phyloP scores from a whole-genome alignment of 306 rosid genomes.

The Datisca glomerata region DNA sequence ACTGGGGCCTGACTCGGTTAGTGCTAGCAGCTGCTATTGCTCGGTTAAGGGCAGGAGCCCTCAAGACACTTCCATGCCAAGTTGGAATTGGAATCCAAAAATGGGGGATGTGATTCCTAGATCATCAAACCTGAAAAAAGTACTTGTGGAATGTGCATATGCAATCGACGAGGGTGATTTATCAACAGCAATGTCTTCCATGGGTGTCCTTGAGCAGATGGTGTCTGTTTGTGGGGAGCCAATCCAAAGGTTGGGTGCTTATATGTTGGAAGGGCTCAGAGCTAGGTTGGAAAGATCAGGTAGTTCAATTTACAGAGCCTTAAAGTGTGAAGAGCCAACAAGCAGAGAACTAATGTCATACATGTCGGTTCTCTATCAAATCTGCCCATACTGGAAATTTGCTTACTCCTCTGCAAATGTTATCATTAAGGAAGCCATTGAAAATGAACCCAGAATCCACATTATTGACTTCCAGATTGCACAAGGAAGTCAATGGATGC shows the following conservation, averaged over 20 bases:
- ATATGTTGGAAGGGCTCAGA: constrained; percentile 88
- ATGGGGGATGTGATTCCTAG: constrained; percentile 34
- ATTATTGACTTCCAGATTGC: constrained; percentile 94
- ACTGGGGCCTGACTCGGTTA: constrained; percentile 61
- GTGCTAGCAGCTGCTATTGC: constrained; percentile 37
- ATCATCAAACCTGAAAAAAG: constrained; percentile 33
- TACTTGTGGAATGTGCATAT: constrained; percentile 47
- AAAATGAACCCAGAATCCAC: constrained; percentile 56
- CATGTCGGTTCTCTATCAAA: constrained; percentile 52
- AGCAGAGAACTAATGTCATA: constrained; percentile 59
- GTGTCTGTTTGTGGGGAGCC: constrained; percentile 83
- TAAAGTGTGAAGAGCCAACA: constrained; percentile 69
- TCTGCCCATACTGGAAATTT: constrained; percentile 74
- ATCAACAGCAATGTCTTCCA: constrained; percentile 27
- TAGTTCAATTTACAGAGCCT: constrained; percentile 56
- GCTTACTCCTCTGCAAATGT: constrained; percentile 65
- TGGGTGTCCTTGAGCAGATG: constrained; percentile 62
- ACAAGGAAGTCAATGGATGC: constrained; percentile 73
- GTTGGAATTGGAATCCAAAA: constrained; percentile 26
- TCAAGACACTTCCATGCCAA: constrained; percentile 13
- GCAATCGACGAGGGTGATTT: constrained; percentile 33
- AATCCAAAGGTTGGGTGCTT: constrained; percentile 75
- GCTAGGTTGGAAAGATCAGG: constrained; percentile 84
- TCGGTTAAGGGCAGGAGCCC: constrained; percentile 17
- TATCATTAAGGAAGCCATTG: constrained; percentile 49